Conservation (phyloP, 1,284 basidiomycete species). For the Lentinus polychrous region DNA sequence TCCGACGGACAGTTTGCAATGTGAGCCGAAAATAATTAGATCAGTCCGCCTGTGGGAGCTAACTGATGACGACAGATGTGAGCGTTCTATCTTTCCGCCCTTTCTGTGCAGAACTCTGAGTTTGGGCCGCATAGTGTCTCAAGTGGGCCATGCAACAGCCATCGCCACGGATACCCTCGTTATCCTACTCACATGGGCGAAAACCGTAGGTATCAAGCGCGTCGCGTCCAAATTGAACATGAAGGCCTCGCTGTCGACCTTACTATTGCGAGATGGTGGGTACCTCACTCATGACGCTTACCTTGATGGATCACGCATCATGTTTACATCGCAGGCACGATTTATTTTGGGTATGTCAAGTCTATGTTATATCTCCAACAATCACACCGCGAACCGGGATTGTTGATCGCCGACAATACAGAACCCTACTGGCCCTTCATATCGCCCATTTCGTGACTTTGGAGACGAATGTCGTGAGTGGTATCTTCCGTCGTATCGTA, state of each 20-base stretch:
- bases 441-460: not conserved
- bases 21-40: not conserved
- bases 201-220: constrained; percentile 1
- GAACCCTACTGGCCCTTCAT: not conserved
- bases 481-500: too few relatives aligned
- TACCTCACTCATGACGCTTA: not conserved
- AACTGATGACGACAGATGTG: too few relatives aligned
- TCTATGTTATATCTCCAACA: too few relatives aligned
- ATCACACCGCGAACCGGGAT: not conserved
- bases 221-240: not conserved
- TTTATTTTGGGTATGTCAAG: constrained; percentile 1
- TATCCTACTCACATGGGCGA: constrained; percentile 3
- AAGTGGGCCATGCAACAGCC: constrained; percentile 1
- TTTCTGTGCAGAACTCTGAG: too few relatives aligned
- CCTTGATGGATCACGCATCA: not conserved
- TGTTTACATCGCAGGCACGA: not conserved
- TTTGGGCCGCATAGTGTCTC: not conserved
- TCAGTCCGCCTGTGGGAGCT: not conserved
- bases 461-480: not conserved
- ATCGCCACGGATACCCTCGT: constrained; percentile 6
- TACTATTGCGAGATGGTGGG: constrained; percentile 10
- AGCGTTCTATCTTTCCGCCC: too few relatives aligned
- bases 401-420: not conserved
- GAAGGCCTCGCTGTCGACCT: not conserved
- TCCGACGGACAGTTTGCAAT: not conserved